phyloP scores from a whole-genome alignment of 805 yeast genomes.

The Lachancea sp. region DNA sequence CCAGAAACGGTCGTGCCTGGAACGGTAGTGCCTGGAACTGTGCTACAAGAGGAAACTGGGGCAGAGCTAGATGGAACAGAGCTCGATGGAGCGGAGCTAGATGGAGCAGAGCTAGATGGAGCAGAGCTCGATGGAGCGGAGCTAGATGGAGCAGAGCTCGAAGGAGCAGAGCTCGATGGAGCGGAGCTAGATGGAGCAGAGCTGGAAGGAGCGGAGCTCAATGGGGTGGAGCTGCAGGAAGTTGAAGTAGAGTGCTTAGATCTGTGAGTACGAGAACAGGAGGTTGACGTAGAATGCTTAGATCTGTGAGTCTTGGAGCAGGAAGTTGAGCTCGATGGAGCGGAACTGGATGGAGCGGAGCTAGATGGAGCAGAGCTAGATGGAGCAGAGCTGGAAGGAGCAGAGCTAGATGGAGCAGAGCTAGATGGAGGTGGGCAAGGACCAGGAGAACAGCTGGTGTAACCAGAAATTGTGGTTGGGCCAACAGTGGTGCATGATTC shows the following conservation, averaged over 20 bases:
- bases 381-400: neutral
- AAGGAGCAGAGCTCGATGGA: too few species aligned
- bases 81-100: neutral
- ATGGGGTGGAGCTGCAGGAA: neutral
- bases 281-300: neutral
- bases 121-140: too few species aligned
- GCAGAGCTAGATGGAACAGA: neutral
- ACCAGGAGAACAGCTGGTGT: conserved; percentile 2
- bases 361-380: neutral
- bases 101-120: neutral
- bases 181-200: neutral
- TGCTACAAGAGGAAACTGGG: neutral
- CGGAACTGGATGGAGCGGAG: neutral
- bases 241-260: neutral
- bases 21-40: neutral
- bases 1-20: neutral
- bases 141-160: too few species aligned
- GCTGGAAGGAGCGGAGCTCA: neutral
- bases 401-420: neutral
- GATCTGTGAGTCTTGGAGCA: conserved; percentile 1
- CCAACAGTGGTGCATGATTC: neutral
- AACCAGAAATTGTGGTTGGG: neutral
- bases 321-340: conserved; percentile 4
- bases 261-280: neutral
- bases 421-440: conserved; percentile 2